Conservation (phyloP, 75 land plant genomes). For the Larix kaempferi region DNA sequence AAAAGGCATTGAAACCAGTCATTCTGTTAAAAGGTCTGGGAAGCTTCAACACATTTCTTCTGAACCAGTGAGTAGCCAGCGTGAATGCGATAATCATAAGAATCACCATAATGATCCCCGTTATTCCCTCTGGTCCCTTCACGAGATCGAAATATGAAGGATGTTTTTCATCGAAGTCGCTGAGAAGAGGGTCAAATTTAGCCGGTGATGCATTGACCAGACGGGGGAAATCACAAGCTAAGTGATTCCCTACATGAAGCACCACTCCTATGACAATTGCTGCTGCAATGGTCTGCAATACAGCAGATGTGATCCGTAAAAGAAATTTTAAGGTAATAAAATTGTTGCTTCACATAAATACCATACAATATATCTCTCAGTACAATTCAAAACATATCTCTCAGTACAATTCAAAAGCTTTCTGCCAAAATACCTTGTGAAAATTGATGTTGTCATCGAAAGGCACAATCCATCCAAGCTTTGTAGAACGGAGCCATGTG, state of each 20-base stretch:
- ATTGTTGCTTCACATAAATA: too few species aligned
- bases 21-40: slow-evolving; percentile 77
- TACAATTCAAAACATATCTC: too few species aligned
- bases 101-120: slow-evolving; percentile 70
- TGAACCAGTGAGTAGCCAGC: slow-evolving; percentile 71
- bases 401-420: not conserved
- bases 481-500: slow-evolving; percentile 88
- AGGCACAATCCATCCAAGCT: slow-evolving; percentile 70
- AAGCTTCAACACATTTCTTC: slow-evolving; percentile 60
- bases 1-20: slow-evolving; percentile 86
- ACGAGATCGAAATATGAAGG: slow-evolving; percentile 51
- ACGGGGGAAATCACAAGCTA: slow-evolving; percentile 74
- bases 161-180: slow-evolving; percentile 30
- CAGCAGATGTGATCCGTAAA: not conserved
- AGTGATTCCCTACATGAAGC: slow-evolving; percentile 58
- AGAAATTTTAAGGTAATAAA: not conserved
- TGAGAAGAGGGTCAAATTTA: slow-evolving; percentile 11
- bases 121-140: slow-evolving; percentile 50
- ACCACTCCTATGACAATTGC: slow-evolving; percentile 77
- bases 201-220: slow-evolving; percentile 15
- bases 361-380: too few species aligned
- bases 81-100: slow-evolving; percentile 63
- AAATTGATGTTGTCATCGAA: slow-evolving; percentile 92
- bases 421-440: slow-evolving; percentile 61
- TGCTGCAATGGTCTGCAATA: slow-evolving; percentile 69